Percentiles rank a stretch among this genome's conserved stretches.
These are phyloP conservation scores for Lachnellula arida DNA, from an alignment of 2,329 filamentous ascomycete species.

Conservation along the genomic window DNA sequence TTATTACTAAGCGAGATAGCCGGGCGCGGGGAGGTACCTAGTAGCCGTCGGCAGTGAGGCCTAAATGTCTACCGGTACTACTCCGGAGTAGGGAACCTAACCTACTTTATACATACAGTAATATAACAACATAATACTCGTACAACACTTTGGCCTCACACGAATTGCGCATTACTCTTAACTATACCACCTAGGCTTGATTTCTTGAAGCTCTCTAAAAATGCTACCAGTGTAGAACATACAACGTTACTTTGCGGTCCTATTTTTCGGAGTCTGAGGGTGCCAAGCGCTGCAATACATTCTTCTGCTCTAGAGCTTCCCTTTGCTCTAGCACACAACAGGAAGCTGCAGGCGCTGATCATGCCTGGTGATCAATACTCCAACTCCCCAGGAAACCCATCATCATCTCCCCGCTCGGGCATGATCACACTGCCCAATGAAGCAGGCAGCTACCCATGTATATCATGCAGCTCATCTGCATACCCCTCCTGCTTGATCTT, in stretches of 20 bases:
- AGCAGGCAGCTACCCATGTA: neutral
- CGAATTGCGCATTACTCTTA: neutral
- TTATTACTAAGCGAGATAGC: neutral
- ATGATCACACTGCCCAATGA: constrained; percentile 5
- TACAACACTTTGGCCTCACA: too few relatives aligned
- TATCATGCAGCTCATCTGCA: neutral
- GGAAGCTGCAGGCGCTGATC: constrained; percentile 9
- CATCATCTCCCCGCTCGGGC: constrained; percentile 3
- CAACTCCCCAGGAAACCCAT: constrained; percentile 1
- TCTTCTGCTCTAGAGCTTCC: neutral
- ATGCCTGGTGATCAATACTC: constrained; percentile 1
- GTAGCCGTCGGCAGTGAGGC: too few relatives aligned
- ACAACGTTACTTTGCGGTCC: constrained; percentile 3
- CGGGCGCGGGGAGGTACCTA: too few relatives aligned
- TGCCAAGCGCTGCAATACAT: neutral
- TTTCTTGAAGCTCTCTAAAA: neutral
- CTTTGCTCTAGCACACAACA: constrained; percentile 2
- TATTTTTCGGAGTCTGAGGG: neutral
- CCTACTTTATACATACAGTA: too few relatives aligned
- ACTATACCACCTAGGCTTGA: neutral
- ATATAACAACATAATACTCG: too few relatives aligned
- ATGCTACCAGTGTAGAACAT: neutral
- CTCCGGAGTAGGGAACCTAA: too few relatives aligned
- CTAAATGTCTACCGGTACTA: too few relatives aligned
- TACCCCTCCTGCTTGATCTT: neutral